Conservation (phyloP, 2,329 filamentous ascomycete genomes). For the Arachnopeziza araneosa region DNA sequence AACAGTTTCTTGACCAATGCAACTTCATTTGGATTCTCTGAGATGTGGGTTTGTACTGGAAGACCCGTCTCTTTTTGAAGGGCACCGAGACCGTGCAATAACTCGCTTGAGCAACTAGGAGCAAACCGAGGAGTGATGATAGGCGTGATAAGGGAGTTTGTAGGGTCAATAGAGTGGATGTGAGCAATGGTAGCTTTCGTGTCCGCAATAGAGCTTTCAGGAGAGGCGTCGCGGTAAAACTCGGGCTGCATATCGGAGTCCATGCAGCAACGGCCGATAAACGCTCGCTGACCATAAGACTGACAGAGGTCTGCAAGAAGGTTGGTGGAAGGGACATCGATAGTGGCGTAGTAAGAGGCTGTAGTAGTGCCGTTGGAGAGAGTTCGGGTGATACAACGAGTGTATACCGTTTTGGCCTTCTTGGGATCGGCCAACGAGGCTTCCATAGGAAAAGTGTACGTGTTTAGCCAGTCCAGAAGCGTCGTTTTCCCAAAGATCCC, state of each 20-base stretch:
- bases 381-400: conserved; percentile 70
- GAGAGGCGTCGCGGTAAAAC: conserved; percentile 72
- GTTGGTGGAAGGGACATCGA: conserved; percentile 83
- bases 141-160: conserved; percentile 60
- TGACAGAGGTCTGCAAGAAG: conserved; percentile 80
- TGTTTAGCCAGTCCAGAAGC: conserved; percentile 87
- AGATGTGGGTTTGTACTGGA: conserved; percentile 83
- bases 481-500: conserved; percentile 93
- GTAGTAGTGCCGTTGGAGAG: conserved; percentile 89
- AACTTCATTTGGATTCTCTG: conserved; percentile 74
- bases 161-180: conserved; percentile 61
- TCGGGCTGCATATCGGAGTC: conserved; percentile 65
- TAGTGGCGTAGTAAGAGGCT: conserved; percentile 90
- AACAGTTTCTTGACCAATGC: conserved; percentile 66
- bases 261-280: conserved; percentile 96
- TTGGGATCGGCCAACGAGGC: conserved; percentile 59
- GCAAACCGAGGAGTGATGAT: conserved; percentile 74
- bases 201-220: conserved; percentile 49
- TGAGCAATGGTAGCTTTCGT: conserved; percentile 59
- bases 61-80: conserved; percentile 58
- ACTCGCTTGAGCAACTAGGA: conserved; percentile 52
- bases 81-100: conserved; percentile 58
- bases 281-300: conserved; percentile 75
- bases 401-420: conserved; percentile 68
- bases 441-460: conserved; percentile 93